Percentiles rank a stretch among this genome's conserved stretches.
phyloP scores from a whole-genome alignment of 2,329 filamentous ascomycete genomes.

The Cryphonectria japonica region DNA sequence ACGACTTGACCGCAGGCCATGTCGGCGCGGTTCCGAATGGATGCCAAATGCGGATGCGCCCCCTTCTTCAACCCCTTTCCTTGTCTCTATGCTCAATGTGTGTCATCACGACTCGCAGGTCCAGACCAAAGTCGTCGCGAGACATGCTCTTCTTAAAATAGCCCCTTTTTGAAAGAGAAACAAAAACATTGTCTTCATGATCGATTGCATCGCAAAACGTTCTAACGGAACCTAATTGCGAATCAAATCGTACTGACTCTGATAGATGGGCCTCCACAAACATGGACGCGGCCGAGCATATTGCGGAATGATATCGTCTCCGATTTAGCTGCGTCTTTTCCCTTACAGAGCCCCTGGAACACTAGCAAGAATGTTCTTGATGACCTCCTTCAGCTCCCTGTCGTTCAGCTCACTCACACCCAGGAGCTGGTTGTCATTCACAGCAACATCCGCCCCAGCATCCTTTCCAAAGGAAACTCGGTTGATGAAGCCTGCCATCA shows the following conservation, averaged over 20 bases:
- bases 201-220: too few species aligned
- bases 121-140: not conserved
- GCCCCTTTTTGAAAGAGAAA: too few species aligned
- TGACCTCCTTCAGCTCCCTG: slow-evolving; percentile 15
- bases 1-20: not conserved
- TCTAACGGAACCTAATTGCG: too few species aligned
- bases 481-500: slow-evolving; percentile 7
- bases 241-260: not conserved
- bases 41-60: not conserved
- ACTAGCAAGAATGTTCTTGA: slow-evolving; percentile 9
- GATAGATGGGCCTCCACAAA: not conserved
- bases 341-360: slow-evolving; percentile 12
- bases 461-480: slow-evolving; percentile 14
- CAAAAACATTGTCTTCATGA: too few species aligned
- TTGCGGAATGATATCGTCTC: not conserved
- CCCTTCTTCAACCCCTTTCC: not conserved
- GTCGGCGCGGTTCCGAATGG: not conserved
- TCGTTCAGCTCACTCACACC: slow-evolving; percentile 17
- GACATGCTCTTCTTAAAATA: not conserved
- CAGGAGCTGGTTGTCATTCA: slow-evolving; percentile 23
- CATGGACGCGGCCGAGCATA: not conserved
- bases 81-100: not conserved
- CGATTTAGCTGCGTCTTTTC: not conserved
- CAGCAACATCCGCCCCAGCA: slow-evolving; percentile 6
- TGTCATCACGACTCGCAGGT: not conserved